Evolutionary conservation across 2,329 filamentous ascomycete species (phyloP).

Genomic region (Clarireedia sp.): DNA sequence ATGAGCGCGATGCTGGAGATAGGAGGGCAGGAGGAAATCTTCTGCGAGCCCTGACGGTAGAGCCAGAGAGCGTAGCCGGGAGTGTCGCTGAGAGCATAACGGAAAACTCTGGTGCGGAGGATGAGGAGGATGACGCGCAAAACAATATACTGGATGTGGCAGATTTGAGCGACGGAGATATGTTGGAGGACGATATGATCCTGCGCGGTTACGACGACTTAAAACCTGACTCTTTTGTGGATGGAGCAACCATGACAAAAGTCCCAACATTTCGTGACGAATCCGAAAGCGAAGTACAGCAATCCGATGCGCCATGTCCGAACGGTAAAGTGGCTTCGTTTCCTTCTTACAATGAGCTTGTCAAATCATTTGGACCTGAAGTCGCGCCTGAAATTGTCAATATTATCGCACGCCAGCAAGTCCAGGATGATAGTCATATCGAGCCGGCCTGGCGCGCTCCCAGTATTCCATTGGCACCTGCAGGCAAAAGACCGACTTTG

Average conservation of each 20-base stretch:
- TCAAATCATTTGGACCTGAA: constrained; percentile 25
- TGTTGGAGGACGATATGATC: constrained; percentile 28
- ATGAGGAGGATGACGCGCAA: constrained; percentile 16
- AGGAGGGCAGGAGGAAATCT: constrained; percentile 13
- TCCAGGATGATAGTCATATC: constrained; percentile 16
- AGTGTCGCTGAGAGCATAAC: constrained; percentile 16
- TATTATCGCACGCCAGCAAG: constrained; percentile 21
- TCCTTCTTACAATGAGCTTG: constrained; percentile 24
- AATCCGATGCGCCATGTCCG: not conserved
- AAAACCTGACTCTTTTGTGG: constrained; percentile 8
- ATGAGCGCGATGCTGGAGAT: constrained; percentile 44
- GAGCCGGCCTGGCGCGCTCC: constrained; percentile 26
- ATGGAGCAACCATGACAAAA: not conserved
- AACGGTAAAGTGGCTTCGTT: constrained; percentile 5
- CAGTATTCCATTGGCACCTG: constrained; percentile 10
- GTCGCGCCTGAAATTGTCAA: constrained; percentile 24
- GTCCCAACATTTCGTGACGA: not conserved
- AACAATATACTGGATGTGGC: constrained; percentile 20
- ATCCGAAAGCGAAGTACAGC: not conserved
- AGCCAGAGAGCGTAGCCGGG: constrained; percentile 19
- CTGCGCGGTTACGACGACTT: constrained; percentile 25
- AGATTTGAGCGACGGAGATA: constrained; percentile 21
- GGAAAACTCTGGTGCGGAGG: constrained; percentile 19
- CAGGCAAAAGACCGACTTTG: constrained; percentile 12
- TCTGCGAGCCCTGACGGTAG: constrained; percentile 26